Conservation (phyloP, 2,329 filamentous ascomycete genomes). For the Aureobasidium zeae region DNA sequence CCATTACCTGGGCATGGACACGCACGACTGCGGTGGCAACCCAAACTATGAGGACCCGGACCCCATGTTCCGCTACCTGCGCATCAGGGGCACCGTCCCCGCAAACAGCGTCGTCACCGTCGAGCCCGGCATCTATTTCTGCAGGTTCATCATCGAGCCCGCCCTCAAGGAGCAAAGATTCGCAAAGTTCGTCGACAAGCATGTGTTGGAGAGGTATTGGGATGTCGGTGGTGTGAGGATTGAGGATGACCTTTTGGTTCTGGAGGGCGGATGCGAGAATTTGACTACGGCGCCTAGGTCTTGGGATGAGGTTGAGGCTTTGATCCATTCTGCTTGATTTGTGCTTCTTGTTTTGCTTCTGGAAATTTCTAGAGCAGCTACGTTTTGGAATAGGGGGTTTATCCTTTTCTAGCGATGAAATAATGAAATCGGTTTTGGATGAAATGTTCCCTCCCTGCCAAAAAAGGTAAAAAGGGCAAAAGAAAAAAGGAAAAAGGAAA, state of each 20-base stretch:
- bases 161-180: slow-evolving; percentile 55
- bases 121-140: slow-evolving; percentile 83
- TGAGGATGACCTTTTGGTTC: slow-evolving; percentile 79
- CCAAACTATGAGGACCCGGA: slow-evolving; percentile 58
- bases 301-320: slow-evolving; percentile 32
- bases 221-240: slow-evolving; percentile 81
- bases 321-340: slow-evolving; percentile 14
- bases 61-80: slow-evolving; percentile 75
- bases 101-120: slow-evolving; percentile 82
- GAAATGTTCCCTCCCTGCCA: too few species aligned
- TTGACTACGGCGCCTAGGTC: slow-evolving; percentile 64
- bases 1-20: slow-evolving; percentile 45
- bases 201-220: slow-evolving; percentile 60
- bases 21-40: slow-evolving; percentile 42
- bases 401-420: too few species aligned
- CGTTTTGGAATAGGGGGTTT: too few species aligned
- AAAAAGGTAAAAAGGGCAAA: too few species aligned
- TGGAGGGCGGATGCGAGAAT: slow-evolving; percentile 69
- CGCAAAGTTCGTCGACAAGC: slow-evolving; percentile 54
- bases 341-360: too few species aligned
- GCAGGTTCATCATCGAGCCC: slow-evolving; percentile 60
- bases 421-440: too few species aligned
- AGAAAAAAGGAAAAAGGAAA: too few species aligned
- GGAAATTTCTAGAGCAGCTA: too few species aligned
- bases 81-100: slow-evolving; percentile 66